phyloP scores from a whole-genome alignment of 2,329 filamentous ascomycete species.

The Venturia asperata region DNA sequence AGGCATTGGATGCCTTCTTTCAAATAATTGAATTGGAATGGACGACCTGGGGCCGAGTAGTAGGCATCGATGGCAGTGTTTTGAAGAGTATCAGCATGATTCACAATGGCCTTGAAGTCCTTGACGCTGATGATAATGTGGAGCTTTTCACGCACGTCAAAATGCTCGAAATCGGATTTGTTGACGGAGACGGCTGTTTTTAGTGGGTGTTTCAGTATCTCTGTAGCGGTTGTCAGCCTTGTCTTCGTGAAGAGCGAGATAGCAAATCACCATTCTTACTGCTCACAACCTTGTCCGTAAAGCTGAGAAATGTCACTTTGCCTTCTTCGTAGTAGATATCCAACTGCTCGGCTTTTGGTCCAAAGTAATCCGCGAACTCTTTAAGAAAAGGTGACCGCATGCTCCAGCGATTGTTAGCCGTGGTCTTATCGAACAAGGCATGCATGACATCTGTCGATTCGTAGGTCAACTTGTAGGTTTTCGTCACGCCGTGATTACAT shows the following conservation, averaged over 20 bases:
- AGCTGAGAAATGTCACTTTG: constrained; percentile 69
- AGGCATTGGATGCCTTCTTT: constrained; percentile 63
- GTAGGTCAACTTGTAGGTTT: constrained; percentile 69
- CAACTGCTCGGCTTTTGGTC: constrained; percentile 70
- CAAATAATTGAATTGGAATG: constrained; percentile 65
- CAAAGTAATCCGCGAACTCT: constrained; percentile 74
- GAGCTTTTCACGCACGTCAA: constrained; percentile 65
- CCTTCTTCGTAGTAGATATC: constrained; percentile 68
- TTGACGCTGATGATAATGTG: constrained; percentile 78
- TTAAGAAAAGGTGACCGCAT: constrained; percentile 64
- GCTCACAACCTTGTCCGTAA: constrained; percentile 69
- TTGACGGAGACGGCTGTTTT: constrained; percentile 74
- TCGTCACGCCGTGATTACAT: constrained; percentile 70
- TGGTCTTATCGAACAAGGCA: constrained; percentile 63
- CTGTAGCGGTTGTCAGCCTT: constrained; percentile 34
- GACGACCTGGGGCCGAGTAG: constrained; percentile 64
- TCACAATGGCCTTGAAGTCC: constrained; percentile 72
- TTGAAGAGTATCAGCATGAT: constrained; percentile 63
- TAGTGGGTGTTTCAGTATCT: constrained; percentile 70
- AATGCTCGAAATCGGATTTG: constrained; percentile 67
- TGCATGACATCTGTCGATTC: constrained; percentile 68
- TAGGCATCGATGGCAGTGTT: constrained; percentile 55
- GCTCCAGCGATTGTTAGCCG: constrained; percentile 62
- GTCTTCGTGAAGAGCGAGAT: background rate
- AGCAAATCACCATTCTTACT: constrained; percentile 47